Evolutionary conservation across 2,329 filamentous ascomycete species (phyloP).

Genomic region (Juglanconis sp.): DNA sequence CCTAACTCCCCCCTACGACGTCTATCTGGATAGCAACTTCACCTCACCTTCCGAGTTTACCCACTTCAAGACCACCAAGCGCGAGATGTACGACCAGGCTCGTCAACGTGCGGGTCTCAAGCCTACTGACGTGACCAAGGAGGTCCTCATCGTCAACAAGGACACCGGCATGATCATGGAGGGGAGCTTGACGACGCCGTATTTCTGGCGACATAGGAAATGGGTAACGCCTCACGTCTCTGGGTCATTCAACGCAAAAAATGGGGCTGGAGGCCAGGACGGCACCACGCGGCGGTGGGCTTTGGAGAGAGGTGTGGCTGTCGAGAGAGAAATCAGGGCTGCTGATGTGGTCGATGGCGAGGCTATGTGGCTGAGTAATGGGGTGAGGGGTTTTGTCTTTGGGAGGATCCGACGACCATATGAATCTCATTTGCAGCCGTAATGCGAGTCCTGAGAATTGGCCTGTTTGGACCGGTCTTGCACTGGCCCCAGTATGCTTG

Average conservation of each 20-base stretch:
- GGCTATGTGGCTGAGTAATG: slow-evolving; percentile 85
- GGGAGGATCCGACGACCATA: slow-evolving; percentile 33
- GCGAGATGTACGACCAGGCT: slow-evolving; percentile 69
- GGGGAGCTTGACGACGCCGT: slow-evolving; percentile 77
- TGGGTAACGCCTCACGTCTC: slow-evolving; percentile 81
- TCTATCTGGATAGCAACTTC: slow-evolving; percentile 42
- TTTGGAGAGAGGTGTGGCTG: slow-evolving; percentile 65
- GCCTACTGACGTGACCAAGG: slow-evolving; percentile 46
- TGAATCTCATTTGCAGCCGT: not conserved
- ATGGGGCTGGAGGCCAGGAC: slow-evolving; percentile 71
- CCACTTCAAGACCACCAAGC: slow-evolving; percentile 78
- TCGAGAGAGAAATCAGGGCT: slow-evolving; percentile 60
- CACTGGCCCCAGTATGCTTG: no score
- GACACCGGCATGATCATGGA: slow-evolving; percentile 70
- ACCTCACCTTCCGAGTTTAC: slow-evolving; percentile 62
- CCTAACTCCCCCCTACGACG: slow-evolving; percentile 34
- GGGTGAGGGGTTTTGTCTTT: slow-evolving; percentile 71
- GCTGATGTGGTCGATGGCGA: slow-evolving; percentile 67
- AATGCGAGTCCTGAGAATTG: no score
- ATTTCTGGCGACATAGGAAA: slow-evolving; percentile 66
- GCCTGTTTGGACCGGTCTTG: no score
- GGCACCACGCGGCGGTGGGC: slow-evolving; percentile 83
- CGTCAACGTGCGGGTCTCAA: slow-evolving; percentile 58
- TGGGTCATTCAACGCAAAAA: slow-evolving; percentile 29
- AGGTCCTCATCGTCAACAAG: slow-evolving; percentile 72